Percentiles rank a stretch among this genome's conserved stretches.
Conservation (phyloP, 2,329 filamentous ascomycete species). For the Fusarium kyushuense region DNA sequence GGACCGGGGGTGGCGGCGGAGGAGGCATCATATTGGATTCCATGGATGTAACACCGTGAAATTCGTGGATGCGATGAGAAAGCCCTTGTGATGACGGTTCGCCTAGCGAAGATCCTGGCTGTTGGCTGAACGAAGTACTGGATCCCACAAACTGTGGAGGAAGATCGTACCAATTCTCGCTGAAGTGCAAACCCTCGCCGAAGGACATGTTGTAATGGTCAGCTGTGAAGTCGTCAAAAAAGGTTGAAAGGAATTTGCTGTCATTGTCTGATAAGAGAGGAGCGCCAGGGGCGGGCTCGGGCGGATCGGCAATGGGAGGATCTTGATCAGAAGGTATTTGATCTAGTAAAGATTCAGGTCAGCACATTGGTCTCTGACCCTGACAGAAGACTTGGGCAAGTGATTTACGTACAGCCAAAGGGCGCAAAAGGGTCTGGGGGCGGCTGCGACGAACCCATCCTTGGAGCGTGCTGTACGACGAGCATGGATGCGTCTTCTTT, state of each 20-base stretch:
- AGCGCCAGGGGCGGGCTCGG: slow-evolving; percentile 72
- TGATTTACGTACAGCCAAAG: slow-evolving; percentile 73
- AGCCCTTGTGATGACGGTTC: slow-evolving; percentile 43
- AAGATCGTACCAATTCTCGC: slow-evolving; percentile 67
- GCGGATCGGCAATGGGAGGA: slow-evolving; percentile 64
- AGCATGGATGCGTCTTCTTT: slow-evolving; percentile 65
- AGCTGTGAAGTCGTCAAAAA: slow-evolving; percentile 67
- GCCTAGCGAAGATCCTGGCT: slow-evolving; percentile 52
- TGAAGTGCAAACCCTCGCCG: slow-evolving; percentile 63
- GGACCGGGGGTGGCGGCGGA: slow-evolving; percentile 47
- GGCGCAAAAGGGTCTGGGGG: slow-evolving; percentile 65
- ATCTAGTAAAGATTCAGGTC: slow-evolving; percentile 55
- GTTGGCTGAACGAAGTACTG: slow-evolving; percentile 71
- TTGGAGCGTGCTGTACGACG: slow-evolving; percentile 64
- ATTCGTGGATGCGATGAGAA: slow-evolving; percentile 38
- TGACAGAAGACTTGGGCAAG: not conserved
- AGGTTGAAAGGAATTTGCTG: slow-evolving; percentile 67
- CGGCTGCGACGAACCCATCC: slow-evolving; percentile 70
- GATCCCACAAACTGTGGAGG: slow-evolving; percentile 76
- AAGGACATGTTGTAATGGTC: slow-evolving; percentile 64
- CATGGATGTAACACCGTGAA: slow-evolving; percentile 38
- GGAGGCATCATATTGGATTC: slow-evolving; percentile 54
- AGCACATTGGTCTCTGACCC: slow-evolving; percentile 23
- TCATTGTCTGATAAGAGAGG: slow-evolving; percentile 74
- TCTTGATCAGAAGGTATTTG: slow-evolving; percentile 59